phyloP scores from a whole-genome alignment of 352 stramenopile species.

The Phytophthora cactorum region DNA sequence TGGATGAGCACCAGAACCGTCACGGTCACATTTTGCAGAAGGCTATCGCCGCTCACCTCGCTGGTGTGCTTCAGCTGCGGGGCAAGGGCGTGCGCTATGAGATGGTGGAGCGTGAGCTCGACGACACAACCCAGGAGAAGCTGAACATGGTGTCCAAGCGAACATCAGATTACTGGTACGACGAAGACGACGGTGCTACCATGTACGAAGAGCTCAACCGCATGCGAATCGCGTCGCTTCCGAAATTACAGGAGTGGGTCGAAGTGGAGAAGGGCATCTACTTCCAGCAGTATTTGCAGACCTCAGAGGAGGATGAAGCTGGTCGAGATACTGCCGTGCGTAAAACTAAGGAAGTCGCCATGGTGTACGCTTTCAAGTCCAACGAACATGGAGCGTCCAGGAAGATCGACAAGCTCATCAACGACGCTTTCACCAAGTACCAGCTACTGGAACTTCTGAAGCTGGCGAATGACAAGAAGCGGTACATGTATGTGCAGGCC shows the following conservation, averaged over 20 bases:
- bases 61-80: slow-evolving; percentile 37
- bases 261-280: slow-evolving; percentile 37
- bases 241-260: slow-evolving; percentile 51
- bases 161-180: background rate
- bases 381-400: slow-evolving; percentile 29
- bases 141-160: slow-evolving; percentile 10
- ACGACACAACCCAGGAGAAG: slow-evolving; percentile 18
- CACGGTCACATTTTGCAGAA: slow-evolving; percentile 51
- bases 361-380: slow-evolving; percentile 29
- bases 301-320: slow-evolving; percentile 3
- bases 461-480: slow-evolving; percentile 44
- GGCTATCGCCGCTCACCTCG: slow-evolving; percentile 44
- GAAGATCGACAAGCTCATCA: slow-evolving; percentile 50
- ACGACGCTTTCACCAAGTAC: slow-evolving; percentile 44
- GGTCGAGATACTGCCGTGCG: slow-evolving; percentile 4
- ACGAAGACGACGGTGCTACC: slow-evolving; percentile 25
- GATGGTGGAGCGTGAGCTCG: slow-evolving; percentile 40
- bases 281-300: slow-evolving; percentile 19
- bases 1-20: slow-evolving; percentile 36
- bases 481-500: slow-evolving; percentile 55
- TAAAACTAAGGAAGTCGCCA: slow-evolving; percentile 20
- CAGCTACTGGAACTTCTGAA: slow-evolving; percentile 43
- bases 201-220: slow-evolving; percentile 44
- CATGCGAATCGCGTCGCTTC: slow-evolving; percentile 43
- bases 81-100: slow-evolving; percentile 45